Base-by-base conservation (phyloP, 2,329 filamentous ascomycete genomes). In the Aspergillus costaricaensis region DNA sequence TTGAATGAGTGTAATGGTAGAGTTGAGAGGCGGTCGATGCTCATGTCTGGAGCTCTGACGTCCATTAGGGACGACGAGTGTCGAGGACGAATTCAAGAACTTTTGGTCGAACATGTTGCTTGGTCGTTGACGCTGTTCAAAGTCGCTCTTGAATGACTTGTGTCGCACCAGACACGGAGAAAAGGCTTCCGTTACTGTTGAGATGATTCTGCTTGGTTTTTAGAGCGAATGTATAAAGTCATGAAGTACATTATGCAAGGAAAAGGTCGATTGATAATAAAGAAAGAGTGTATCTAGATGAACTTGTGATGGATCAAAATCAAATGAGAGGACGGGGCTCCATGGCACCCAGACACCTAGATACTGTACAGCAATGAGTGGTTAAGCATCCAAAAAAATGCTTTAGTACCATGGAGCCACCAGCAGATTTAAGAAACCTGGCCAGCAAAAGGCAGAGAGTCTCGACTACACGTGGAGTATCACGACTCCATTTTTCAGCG, bases 1-100 rank as follows among this genome's bases (percentile, higher is more conserved):
- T 14, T 68, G 66, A 49, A 69, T 64, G n/a, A 79, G 69, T 3
- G 65, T 64, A 51, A 72, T 68, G 15, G 60, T 54, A n/a, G 61
- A 56, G 32, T 59, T 64, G 30, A 53, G 57, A 32, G 59, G 55
- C 19, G 59, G 58, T 27, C 53, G 65, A 12, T 62, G 63, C 30
- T 67, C 63, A n/a, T 61, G 61, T 9, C 49, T 55, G n/a, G 54
- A 43, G 32, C 36, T 38, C 39, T 62, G 57, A 43, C 23, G 23
- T 15, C 62, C 58, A 38, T 63, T 60, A 15, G 60, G 38, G 21
- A 60, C 49, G 30, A 66, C 54, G 10, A 63, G 53, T 21, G 62
- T 63, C 4, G 59, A 59, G 8, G 60, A 60, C 12, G 62, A 63
- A 14, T 58, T 52, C 21, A 59, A 47, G 9, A 62, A 66, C 12